A percentile compares a stretch with the other conserved stretches of the same genome.
These are phyloP conservation scores for Sporisorium sorghi DNA, from an alignment of 1,284 basidiomycete genomes.

Conservation along the genomic window DNA sequence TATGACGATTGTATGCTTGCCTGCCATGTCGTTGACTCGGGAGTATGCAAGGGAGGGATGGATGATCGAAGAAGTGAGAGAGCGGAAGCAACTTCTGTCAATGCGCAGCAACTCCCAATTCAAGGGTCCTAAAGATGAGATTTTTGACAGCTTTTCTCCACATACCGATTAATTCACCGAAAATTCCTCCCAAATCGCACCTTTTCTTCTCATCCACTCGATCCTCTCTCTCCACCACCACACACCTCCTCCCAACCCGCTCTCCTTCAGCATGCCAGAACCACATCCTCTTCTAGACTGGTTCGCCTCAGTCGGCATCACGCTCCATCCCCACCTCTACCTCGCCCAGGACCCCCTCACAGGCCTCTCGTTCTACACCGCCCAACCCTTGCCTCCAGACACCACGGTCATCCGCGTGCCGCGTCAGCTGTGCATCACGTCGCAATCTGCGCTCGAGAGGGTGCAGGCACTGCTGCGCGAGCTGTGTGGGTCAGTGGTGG, in stretches of 20 bases:
- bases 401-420: slow-evolving; percentile 38
- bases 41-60: not conserved
- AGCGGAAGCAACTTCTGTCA: not conserved
- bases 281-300: slow-evolving; percentile 16
- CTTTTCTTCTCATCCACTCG: not conserved
- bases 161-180: too few species aligned
- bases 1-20: slow-evolving; percentile 34
- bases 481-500: not conserved
- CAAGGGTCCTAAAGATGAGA: not conserved
- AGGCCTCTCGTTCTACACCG: slow-evolving; percentile 35
- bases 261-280: not conserved
- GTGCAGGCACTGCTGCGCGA: slow-evolving; percentile 1
- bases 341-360: slow-evolving; percentile 27
- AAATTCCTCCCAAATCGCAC: not conserved
- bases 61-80: not conserved
- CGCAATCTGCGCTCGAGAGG: slow-evolving; percentile 2
- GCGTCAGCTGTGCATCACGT: slow-evolving; percentile 32
- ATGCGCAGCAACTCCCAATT: too few species aligned
- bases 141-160: slow-evolving; percentile 5
- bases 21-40: slow-evolving; percentile 8
- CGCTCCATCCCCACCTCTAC: slow-evolving; percentile 22
- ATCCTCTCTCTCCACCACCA: not conserved
- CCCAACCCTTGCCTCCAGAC: slow-evolving; percentile 10
- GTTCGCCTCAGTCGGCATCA: slow-evolving; percentile 26
- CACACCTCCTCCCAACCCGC: not conserved